Evolutionary conservation across 1,284 basidiomycete genomes (phyloP), one percentile per base, ranked within the genome.

Genomic region (Papiliotrema fonsecae): DNA sequence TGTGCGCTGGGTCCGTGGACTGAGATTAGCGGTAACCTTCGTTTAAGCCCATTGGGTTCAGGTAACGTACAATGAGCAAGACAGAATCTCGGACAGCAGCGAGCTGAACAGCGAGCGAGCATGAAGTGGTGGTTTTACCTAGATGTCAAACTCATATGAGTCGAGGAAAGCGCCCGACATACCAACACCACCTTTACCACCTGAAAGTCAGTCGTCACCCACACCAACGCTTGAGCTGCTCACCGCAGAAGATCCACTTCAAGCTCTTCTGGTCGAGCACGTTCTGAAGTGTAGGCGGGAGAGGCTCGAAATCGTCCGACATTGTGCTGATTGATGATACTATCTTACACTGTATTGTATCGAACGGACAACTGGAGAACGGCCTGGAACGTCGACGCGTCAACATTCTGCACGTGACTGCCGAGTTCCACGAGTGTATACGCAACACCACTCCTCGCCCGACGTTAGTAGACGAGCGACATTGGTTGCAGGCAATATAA

Each of bases 1-100:
- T 99, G 78, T 99, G 94, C 34, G 94, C 94, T 11, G 94, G 96
- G 75, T 99, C 94, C 7, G 94, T 99, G 11, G 93, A 97, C 91
- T 96, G 32, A 26, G 21, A 21, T 38, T 27, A 45, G 37, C 41
- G 16, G 27, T 32, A 6, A 19, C 7, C 11, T 27, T 42, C 14
- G 25, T 4, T 10, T 34, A 21, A 11, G 24, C 3, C 10, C 18
- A 36, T 36, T 19, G 3, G 27, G 18, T 4, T 35, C 3, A 21
- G 26, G n/a, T 14, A 24, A 78, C 89, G 64, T 69, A 94, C 91
- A 61, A 97, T 96, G 57, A 97, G 81, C 7, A 97, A 81, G 25
- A 97, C 92, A 21, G 88, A 92, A 75, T 94, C 85, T 57, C 92
- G 83, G 61, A 81, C 82, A 60, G 83, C 77, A 3, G 92, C 88